A percentile compares a stretch with the other conserved stretches of the same genome.
Conservation (phyloP, 352 stramenopile species). For the Phytopythium chamaehyphon region DNA sequence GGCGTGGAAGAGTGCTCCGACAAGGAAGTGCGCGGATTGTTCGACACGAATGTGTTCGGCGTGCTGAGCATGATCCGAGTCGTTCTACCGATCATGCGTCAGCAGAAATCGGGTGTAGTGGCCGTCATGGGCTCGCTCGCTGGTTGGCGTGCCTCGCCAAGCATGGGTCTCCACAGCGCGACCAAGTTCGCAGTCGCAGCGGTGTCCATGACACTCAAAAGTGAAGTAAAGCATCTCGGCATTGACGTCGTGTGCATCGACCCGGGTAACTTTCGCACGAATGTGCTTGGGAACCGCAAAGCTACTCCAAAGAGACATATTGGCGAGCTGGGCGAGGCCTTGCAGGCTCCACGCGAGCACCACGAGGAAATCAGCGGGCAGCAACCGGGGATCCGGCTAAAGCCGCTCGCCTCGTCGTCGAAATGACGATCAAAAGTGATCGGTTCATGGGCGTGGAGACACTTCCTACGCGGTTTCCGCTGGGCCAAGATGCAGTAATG, state of each 20-base stretch:
- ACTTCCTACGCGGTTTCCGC: neutral
- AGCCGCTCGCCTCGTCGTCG: slow-evolving; percentile 23
- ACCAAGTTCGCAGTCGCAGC: slow-evolving; percentile 41
- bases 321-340: slow-evolving; percentile 25
- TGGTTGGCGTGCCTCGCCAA: slow-evolving; percentile 23
- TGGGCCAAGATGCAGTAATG: neutral
- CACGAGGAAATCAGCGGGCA: slow-evolving; percentile 18
- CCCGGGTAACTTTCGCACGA: slow-evolving; percentile 32
- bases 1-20: slow-evolving; percentile 35
- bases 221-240: slow-evolving; percentile 25
- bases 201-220: slow-evolving; percentile 24
- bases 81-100: slow-evolving; percentile 37
- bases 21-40: slow-evolving; percentile 30
- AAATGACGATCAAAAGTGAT: slow-evolving; percentile 33
- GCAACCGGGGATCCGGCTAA: slow-evolving; percentile 31
- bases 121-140: slow-evolving; percentile 35
- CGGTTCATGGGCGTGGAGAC: slow-evolving; percentile 6
- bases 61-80: slow-evolving; percentile 25
- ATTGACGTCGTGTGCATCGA: slow-evolving; percentile 42
- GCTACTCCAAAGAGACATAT: slow-evolving; percentile 16
- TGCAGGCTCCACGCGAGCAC: slow-evolving; percentile 18
- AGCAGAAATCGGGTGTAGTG: slow-evolving; percentile 26
- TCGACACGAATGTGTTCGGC: slow-evolving; percentile 48
- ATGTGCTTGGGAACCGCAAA: slow-evolving; percentile 20
- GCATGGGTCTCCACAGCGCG: slow-evolving; percentile 29